These are phyloP conservation scores for Cladorrhinum samala DNA, from an alignment of 495 filamentous ascomycete genomes.

Conservation along the genomic window DNA sequence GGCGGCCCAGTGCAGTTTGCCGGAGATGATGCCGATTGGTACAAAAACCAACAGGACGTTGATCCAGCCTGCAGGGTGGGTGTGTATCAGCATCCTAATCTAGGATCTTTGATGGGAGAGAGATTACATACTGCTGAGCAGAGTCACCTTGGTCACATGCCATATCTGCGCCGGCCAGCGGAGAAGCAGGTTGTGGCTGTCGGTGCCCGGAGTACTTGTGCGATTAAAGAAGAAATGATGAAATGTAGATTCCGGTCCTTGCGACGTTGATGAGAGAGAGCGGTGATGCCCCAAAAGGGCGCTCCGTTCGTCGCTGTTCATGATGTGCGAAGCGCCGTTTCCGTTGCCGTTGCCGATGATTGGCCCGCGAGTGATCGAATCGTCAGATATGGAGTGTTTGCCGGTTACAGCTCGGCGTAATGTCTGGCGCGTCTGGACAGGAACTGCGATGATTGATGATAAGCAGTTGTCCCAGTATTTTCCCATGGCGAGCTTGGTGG, in stretches of 20 bases:
- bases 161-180: constrained; percentile 49
- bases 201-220: constrained; percentile 39
- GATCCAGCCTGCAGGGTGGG: constrained; percentile 55
- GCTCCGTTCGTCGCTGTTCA: constrained; percentile 4
- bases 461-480: constrained; percentile 1
- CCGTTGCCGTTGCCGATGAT: constrained; percentile 1
- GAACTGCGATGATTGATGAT: constrained; percentile 16
- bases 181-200: constrained; percentile 47
- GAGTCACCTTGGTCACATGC: constrained; percentile 47
- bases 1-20: constrained; percentile 63
- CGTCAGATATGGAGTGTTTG: constrained; percentile 1
- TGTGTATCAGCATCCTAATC: constrained; percentile 14
- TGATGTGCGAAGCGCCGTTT: not conserved
- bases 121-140: constrained; percentile 47
- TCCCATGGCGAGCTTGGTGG: constrained; percentile 4
- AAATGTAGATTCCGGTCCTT: not conserved
- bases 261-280: not conserved
- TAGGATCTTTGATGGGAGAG: no score
- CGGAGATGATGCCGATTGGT: constrained; percentile 79
- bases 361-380: not conserved
- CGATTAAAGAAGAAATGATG: constrained; percentile 41
- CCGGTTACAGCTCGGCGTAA: constrained; percentile 12
- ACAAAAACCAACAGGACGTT: constrained; percentile 87
- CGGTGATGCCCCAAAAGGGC: constrained; percentile 10
- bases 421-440: constrained; percentile 12